Evolutionary conservation across 352 stramenopile species (phyloP), one percentile per base, ranked within the genome.

Genomic region (Globisporangium paroecandrum): DNA sequence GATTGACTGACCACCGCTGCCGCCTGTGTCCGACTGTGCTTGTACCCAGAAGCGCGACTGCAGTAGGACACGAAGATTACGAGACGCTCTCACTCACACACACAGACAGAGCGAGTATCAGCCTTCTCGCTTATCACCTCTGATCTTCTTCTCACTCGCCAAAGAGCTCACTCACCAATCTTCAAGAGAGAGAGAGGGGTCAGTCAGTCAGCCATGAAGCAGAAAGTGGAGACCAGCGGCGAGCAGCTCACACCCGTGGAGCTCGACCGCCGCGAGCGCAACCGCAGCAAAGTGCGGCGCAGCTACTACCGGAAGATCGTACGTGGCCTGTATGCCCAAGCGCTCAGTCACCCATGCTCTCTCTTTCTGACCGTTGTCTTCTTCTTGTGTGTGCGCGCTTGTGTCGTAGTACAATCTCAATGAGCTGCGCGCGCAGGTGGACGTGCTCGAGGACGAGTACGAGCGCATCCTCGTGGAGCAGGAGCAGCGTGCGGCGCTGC

Each of bases 281-380:
- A 85, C 59, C 73, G 77, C 58, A 79, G 71, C 66, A 82, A 82
- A 79, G 77, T 85, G 67, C 77, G 77, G 0, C 75, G 76, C 54
- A 79, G 73, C 60, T 85, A 85, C 66, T 85, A 85, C 63, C 73
- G 77, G n/a, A 85, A 85, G 56, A 82, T 85, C 53, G 77, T 85
- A 72, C 53, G 77, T 73, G 25, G n/a, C 27, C 20, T 18, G 2
- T 13, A 24, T 18, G 68, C 8, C 6, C 15, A 8, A n/a, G 8
- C 55, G 15, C 18, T 62, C 13, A 46, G 1, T 34, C n/a, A 6
- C 34, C 8, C 1, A n/a, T 38, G 41, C 25, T 51, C 59, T 43
- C 64, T 25, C 13, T 34, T 32, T 12, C 15, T 59, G 20, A 36
- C 29, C 8, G 13, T 59, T n/a, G 8, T 25, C 18, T 41, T 18